Evolutionary conservation across 768 basidiomycete species (phyloP).

Genomic region (Termitomyces sp.): DNA sequence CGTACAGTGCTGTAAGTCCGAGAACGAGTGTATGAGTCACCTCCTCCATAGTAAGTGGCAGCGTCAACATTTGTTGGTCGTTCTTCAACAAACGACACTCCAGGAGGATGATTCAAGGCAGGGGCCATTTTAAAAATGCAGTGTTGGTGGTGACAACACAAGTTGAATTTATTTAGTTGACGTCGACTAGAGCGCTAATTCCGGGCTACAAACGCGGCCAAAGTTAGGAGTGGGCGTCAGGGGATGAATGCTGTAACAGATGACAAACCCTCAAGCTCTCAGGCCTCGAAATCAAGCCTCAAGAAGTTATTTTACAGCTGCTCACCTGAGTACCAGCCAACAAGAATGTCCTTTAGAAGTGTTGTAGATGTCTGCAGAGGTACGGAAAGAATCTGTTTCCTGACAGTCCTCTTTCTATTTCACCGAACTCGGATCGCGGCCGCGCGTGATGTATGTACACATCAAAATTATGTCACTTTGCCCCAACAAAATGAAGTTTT

Average conservation of each 20-base stretch:
- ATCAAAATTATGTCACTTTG: neutral
- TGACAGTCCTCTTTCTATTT: neutral
- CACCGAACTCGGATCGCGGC: neutral
- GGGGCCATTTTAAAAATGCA: constrained; percentile 45
- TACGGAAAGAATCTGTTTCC: neutral
- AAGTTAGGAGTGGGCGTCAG: constrained; percentile 2
- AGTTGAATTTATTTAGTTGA: neutral
- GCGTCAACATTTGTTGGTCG: constrained; percentile 60
- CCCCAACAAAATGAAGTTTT: neutral
- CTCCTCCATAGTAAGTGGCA: constrained; percentile 76
- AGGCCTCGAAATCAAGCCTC: neutral
- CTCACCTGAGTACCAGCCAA: neutral
- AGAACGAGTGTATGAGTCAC: constrained; percentile 72
- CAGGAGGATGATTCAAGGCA: constrained; percentile 54
- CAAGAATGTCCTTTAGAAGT: neutral
- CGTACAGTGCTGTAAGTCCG: constrained; percentile 86
- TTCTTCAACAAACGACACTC: constrained; percentile 65
- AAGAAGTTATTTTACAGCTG: neutral
- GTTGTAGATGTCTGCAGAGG: neutral
- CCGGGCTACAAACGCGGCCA: constrained; percentile 9
- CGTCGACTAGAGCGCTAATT: neutral
- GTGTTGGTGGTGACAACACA: constrained; percentile 5
- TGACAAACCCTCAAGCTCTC: neutral
- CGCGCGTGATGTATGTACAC: neutral
- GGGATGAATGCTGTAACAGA: neutral